Base-by-base conservation (phyloP, 1,139 yeast species). In the Candida glucosophila region DNA sequence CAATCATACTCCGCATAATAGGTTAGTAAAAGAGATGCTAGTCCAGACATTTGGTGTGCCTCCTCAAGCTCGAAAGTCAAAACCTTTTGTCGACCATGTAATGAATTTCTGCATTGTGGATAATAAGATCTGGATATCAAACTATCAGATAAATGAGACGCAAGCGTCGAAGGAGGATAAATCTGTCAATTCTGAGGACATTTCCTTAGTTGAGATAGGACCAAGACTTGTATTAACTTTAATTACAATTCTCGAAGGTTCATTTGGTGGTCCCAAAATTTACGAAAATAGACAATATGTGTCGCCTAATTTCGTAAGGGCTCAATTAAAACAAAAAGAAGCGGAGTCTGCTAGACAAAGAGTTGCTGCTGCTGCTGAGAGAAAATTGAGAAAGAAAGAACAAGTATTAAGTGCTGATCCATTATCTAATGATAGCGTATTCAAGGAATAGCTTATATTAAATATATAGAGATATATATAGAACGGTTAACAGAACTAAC, bases 201-300 rank as follows among this genome's bases (percentile, higher is more conserved):
- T 81, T 34, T 74, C 82, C 18, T 66, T 90, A 45, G 81, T 92
- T 34, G 99, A 90, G 62, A 86, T 90, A 41, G 99, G 99, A 3
- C 99, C 99, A 28, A 73, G 99, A 50, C 78, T 88, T 42, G 97
- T 92, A 19, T 68, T 92, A 61, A 90, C 98, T 4, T 77, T 82
- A 40, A 88, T 90, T 41, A 79, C 94, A 34, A 77, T 90, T 28
- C 68, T 90, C 38, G 98, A 90, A 58, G 99, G 98, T 25, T 85
- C 97, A 3, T 92, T 90, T 47, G 93, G 96, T 30, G 98, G 99
- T 13, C 96, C 98, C 35, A 86, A 90, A 67, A 85, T 90, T 39
- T 90, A 83, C 58, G 98, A 90, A 50, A 90, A 90, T 64, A 88
- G 83, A 65, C 93, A 90, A 56, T 90, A 83, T 53, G 95, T 90